Evolutionary conservation across 1,284 basidiomycete species (phyloP).

Genomic region (Megacollybia platyphylla): DNA sequence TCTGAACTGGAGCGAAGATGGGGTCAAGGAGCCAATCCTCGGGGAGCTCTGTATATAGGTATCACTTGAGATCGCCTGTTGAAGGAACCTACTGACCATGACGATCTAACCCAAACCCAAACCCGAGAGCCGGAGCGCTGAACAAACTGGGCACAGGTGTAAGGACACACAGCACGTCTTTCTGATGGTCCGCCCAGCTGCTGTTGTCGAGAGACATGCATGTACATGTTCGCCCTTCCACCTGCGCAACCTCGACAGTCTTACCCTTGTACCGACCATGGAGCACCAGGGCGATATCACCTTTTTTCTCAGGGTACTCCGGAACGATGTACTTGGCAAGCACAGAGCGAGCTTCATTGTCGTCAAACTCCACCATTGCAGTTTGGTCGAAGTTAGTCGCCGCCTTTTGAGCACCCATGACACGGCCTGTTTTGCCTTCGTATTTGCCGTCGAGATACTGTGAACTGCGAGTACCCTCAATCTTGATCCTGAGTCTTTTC

Average conservation of each 20-base stretch:
- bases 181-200: background rate
- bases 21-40: conserved; percentile 35
- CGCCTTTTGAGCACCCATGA: conserved; percentile 19
- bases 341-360: conserved; percentile 19
- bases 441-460: conserved; percentile 43
- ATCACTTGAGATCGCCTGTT: conserved; percentile 11
- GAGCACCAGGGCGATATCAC: conserved; percentile 17
- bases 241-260: background rate
- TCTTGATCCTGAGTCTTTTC: conserved; percentile 33
- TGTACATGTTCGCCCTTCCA: background rate
- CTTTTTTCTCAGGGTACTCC: conserved; percentile 19
- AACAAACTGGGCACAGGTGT: background rate
- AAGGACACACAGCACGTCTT: background rate
- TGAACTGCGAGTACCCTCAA: conserved; percentile 28
- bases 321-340: conserved; percentile 25
- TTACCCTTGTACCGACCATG: background rate
- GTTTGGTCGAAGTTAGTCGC: conserved; percentile 23
- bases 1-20: conserved; percentile 17
- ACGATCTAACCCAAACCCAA: conserved; percentile 12
- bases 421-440: conserved; percentile 32
- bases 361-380: conserved; percentile 23
- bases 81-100: conserved; percentile 20
- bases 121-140: background rate
- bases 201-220: background rate
- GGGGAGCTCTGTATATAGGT: conserved; percentile 14